Evolutionary conservation across 2,329 filamentous ascomycete species (phyloP).

Genomic region (Talaromyces pinophilus): DNA sequence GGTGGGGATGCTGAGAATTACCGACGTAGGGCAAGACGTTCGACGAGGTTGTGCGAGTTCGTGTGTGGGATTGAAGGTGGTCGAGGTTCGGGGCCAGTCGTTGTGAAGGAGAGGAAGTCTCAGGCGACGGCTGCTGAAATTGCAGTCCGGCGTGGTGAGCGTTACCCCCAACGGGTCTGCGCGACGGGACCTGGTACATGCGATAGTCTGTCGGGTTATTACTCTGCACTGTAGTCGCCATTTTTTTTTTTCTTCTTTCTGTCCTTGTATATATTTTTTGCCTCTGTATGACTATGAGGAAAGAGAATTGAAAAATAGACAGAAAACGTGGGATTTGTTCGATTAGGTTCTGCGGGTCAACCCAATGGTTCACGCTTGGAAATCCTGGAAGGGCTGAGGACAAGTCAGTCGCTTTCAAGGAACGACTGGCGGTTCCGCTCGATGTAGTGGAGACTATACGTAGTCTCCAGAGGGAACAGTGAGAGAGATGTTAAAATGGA

Average conservation of each 20-base stretch:
- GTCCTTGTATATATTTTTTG: neutral
- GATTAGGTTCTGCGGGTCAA: conserved; percentile 15
- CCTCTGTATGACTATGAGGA: neutral
- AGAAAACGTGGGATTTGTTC: neutral
- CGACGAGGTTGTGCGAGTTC: conserved; percentile 10
- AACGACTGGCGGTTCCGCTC: conserved; percentile 10
- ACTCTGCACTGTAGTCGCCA: conserved; percentile 31
- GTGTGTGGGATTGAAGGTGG: conserved; percentile 10
- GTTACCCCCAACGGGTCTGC: conserved; percentile 22
- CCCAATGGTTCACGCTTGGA: neutral
- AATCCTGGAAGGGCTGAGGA: conserved; percentile 1
- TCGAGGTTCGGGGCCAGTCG: conserved; percentile 14
- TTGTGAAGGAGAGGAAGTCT: conserved; percentile 18
- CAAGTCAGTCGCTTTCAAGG: conserved; percentile 10
- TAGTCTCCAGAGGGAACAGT: neutral
- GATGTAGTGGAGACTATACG: neutral
- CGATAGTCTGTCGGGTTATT: conserved; percentile 42
- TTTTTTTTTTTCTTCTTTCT: neutral
- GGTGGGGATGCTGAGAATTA: conserved; percentile 11
- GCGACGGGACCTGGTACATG: conserved; percentile 32
- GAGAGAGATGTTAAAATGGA: neutral
- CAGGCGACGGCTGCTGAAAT: conserved; percentile 23
- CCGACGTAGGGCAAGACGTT: neutral
- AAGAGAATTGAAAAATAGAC: too few relatives aligned
- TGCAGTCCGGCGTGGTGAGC: conserved; percentile 24